Base-by-base conservation (phyloP, 1,284 basidiomycete species). In the Pseudomicrostroma phylloplanum region DNA sequence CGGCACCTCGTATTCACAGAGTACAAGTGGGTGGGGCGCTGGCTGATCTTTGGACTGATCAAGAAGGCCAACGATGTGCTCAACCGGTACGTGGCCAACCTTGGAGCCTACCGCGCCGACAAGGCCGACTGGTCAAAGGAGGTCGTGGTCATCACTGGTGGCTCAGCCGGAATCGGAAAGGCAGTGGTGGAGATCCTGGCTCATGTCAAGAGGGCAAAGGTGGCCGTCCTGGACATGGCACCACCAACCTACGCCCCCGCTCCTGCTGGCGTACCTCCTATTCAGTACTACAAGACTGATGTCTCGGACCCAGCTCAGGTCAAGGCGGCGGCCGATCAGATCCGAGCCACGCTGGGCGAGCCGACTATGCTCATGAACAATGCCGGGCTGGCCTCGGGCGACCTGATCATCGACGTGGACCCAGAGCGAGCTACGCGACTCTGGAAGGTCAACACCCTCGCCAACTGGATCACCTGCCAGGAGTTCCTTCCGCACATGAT, bases 201-300 rank as follows among this genome's bases (percentile, higher is more conserved):
- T 55, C 67, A 70, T 51, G 58, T 62, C 39, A 67, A 72, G 60
- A 60, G 62, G 26, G 76, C 76, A 0, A 69, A 63, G 30, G 67
- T 79, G 25, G 77, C 76, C 6, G 77, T 79, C 51, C 65, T 79
- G 19, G 77, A 79, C 64, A 70, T 79, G 64, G 70, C 69, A 0
- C 64, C 68, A 0, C 76, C 77, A 1, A 64, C 65, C 11, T 78
- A 77, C 63, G 64, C 67, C 9, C 53, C 71, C 9, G 74, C 75
- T 1, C 72, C 73, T 6, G 48, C 65, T 7, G 77, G 76, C 7
- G 73, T 73, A 1, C 76, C 77, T 36, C 67, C 74, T 57, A 74
- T 76, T 30, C 68, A 76, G 21, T 78, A 74, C 61, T 65, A 74
- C 63, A 75, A 74, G 67, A 74, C 72, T 15, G 77, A 79, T 49